A percentile compares a stretch with the other conserved stretches of the same genome.
These are phyloP conservation scores for Dimocarpus longan DNA, from an alignment of 345 rosid genomes.

Conservation along the genomic window DNA sequence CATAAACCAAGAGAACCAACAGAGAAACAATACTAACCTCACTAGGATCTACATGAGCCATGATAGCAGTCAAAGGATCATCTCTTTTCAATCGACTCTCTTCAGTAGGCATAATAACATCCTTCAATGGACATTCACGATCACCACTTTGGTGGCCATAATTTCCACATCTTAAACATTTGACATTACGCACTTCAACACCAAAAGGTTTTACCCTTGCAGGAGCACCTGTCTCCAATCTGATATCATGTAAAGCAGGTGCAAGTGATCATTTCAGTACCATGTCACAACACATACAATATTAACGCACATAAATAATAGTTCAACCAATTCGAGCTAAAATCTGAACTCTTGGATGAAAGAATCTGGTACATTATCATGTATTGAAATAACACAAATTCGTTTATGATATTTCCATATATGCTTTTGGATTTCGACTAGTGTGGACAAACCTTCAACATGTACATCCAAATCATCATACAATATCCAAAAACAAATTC, in stretches of 20 bases:
- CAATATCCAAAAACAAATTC: background rate
- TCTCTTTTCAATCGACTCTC: conserved; percentile 90
- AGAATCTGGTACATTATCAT: background rate
- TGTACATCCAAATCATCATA: background rate
- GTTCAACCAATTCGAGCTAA: background rate
- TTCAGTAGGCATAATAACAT: conserved; percentile 95
- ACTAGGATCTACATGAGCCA: conserved; percentile 72
- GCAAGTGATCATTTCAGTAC: background rate
- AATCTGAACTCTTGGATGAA: background rate
- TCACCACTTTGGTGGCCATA: conserved; percentile 98
- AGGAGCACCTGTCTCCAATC: conserved; percentile 86
- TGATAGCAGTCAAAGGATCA: conserved; percentile 88
- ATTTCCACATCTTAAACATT: conserved; percentile 89
- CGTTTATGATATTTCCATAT: background rate
- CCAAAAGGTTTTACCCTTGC: conserved; percentile 91
- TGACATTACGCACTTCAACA: conserved; percentile 86
- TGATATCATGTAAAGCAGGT: conserved; percentile 30
- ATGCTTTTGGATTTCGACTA: background rate
- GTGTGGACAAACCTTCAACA: background rate
- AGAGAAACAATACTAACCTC: conserved; percentile 57
- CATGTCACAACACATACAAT: background rate
- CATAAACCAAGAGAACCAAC: conserved; percentile 7
- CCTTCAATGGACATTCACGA: conserved; percentile 95
- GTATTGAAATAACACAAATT: background rate
- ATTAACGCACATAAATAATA: background rate